Evolutionary conservation across 345 rosid species (phyloP).

Genomic region (Anastatica hierochuntica): DNA sequence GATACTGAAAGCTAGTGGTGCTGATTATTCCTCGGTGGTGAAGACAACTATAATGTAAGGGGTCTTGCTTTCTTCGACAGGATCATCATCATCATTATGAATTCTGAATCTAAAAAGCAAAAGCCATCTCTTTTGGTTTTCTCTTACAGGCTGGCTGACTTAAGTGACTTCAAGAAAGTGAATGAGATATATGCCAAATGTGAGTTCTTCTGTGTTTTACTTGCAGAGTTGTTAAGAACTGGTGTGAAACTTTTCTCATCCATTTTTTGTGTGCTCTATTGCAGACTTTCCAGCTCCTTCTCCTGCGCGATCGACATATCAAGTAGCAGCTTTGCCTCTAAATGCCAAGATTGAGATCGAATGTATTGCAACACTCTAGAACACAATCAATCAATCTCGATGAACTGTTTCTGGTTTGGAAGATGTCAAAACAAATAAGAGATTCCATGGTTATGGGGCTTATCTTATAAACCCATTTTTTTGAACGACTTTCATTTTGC

Average conservation of each 20-base stretch:
- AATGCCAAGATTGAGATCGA: conserved; percentile 88
- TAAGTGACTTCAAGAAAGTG: conserved; percentile 88
- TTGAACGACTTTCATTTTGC: too few relatives aligned
- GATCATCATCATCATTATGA: neutral
- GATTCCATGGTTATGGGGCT: too few relatives aligned
- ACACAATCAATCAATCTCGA: neutral
- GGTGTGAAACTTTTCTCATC: neutral
- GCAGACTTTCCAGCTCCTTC: conserved; percentile 79
- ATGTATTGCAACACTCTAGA: conserved; percentile 69
- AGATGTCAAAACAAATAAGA: too few relatives aligned
- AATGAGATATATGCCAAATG: conserved; percentile 91
- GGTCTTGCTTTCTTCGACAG: neutral
- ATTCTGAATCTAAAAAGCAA: neutral
- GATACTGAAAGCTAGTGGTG: conserved; percentile 34
- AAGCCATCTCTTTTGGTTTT: neutral
- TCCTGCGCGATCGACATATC: conserved; percentile 88
- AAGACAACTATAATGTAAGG: conserved; percentile 32
- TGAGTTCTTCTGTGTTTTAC: conserved; percentile 30
- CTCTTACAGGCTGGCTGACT: conserved; percentile 71
- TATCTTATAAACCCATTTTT: too few relatives aligned
- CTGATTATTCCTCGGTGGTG: conserved; percentile 29
- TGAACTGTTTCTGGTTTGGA: too few relatives aligned
- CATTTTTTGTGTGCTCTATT: neutral
- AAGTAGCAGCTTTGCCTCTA: conserved; percentile 88
- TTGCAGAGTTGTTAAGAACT: neutral